phyloP scores from a whole-genome alignment of 192 early-diverging fungal genomes.

The Coemansia sp. region DNA sequence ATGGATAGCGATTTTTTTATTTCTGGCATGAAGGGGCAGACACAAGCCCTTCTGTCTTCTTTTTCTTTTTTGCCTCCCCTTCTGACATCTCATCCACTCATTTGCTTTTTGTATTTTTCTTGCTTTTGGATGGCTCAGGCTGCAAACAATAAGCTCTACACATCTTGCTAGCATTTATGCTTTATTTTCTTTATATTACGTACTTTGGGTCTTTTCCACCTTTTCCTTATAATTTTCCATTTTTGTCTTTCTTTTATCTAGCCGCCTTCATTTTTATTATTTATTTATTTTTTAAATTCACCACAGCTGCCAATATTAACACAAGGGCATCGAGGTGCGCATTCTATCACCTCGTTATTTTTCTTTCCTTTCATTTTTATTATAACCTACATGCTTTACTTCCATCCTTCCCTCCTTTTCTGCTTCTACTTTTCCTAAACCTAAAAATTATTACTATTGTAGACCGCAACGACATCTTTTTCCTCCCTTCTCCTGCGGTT shows the following conservation, averaged over 20 bases:
- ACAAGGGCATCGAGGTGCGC: constrained; percentile 1
- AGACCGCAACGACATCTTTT: neutral
- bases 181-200: constrained; percentile 1
- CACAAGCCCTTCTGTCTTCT: neutral
- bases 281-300: constrained; percentile 9
- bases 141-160: neutral
- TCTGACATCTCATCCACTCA: constrained; percentile 2
- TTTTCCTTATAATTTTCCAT: neutral
- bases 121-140: neutral
- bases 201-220: neutral
- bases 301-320: constrained; percentile 4
- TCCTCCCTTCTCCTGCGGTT: constrained; percentile 1
- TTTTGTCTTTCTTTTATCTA: neutral
- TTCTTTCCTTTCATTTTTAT: constrained; percentile 4
- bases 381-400: constrained; percentile 11
- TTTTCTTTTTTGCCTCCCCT: constrained; percentile 11
- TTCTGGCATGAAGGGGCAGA: neutral
- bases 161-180: constrained; percentile 10
- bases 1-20: neutral
- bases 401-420: constrained; percentile 2
- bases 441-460: constrained; percentile 9
- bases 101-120: neutral
- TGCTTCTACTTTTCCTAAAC: constrained; percentile 6
- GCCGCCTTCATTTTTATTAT: neutral
- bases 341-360: constrained; percentile 9